Base-by-base conservation (phyloP, 1,284 basidiomycete genomes). In the Sphagnurus paluster region DNA sequence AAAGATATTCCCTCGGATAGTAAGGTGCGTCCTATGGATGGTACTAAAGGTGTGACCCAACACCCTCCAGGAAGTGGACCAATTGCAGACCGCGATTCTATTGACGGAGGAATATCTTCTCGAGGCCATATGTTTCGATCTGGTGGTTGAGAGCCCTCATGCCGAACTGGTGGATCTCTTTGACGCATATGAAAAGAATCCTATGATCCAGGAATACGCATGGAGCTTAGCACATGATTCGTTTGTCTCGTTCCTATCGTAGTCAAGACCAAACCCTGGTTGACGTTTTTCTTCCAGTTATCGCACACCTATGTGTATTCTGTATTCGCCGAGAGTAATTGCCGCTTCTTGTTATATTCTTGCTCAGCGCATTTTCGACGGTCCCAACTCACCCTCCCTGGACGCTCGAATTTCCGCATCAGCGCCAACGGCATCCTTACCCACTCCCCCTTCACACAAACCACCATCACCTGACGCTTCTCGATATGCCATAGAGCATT, bases 91-190 rank as follows among this genome's bases (percentile, higher is more conserved):
- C 37, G 75, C 77, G 1, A 93, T 97, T 42, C 69, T 96, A 1
- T 67, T 80, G 16, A 84, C 83, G 1, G 93, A 97, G 64, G 92
- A 95, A 68, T 79, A 84, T 16, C 74, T 94, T 0, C 73, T 97
- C 5, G 93, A 94, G 58, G 87, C 90, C 0, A 74, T 97, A 4
- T 96, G 93, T 69, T 97, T 97, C 62, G 94, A 97, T 65, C 87
- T 95, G 61, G 79, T 86, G 26, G 82, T 94, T 16, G 82, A 84
- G 50, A 92, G 84, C 56, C 90, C 93, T 16, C 93, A 94, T 60
- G 78, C 82, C 19, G 75, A 86, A 39, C 70, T 94, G 32, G 80
- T 82, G 34, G 82, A 82, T 56, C 70, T 85, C 16, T 86, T 84
- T 59, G 77, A 82, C 43, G 68, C 72, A 4, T 67, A 74, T 32